A percentile compares a stretch with the other conserved stretches of the same genome.
These are phyloP conservation scores for Gossypium davidsonii DNA, from an alignment of 441 rosid genomes.

Conservation along the genomic window DNA sequence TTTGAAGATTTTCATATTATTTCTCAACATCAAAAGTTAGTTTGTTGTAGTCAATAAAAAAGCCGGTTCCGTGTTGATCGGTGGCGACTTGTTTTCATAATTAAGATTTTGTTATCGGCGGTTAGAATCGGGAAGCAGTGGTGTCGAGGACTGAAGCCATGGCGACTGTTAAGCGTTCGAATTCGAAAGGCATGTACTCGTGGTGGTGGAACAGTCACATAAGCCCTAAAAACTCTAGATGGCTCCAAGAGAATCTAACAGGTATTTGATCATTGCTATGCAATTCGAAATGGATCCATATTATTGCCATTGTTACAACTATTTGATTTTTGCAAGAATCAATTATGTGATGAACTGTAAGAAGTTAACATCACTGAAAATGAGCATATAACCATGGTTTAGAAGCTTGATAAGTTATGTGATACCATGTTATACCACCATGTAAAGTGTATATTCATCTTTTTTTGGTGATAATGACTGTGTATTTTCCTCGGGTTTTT, in stretches of 20 bases:
- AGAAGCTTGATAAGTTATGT: background rate
- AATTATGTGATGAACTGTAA: background rate
- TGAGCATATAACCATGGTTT: background rate
- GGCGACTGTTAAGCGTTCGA: conserved; percentile 41
- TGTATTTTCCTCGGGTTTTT: background rate
- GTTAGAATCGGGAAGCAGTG: conserved; percentile 7
- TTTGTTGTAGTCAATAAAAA: background rate
- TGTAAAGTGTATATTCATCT: no score
- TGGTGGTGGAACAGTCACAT: conserved; percentile 99
- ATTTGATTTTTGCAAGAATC: background rate
- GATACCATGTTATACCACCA: no score
- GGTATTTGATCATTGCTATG: conserved; percentile 35
- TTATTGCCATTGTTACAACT: background rate
- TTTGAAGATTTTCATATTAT: background rate
- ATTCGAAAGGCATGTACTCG: conserved; percentile 57
- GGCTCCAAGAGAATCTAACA: conserved; percentile 95
- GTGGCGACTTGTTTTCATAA: conserved; percentile 4
- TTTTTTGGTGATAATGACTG: no score
- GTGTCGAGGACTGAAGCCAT: conserved; percentile 38
- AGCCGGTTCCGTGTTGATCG: conserved; percentile 5
- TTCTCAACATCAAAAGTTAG: conserved; percentile 3
- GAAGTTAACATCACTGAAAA: background rate
- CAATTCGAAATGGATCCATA: background rate
- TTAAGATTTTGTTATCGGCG: background rate
- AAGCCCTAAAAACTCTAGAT: conserved; percentile 86